phyloP scores from a whole-genome alignment of 305 asterid species.

The Fraxinus baroniana region DNA sequence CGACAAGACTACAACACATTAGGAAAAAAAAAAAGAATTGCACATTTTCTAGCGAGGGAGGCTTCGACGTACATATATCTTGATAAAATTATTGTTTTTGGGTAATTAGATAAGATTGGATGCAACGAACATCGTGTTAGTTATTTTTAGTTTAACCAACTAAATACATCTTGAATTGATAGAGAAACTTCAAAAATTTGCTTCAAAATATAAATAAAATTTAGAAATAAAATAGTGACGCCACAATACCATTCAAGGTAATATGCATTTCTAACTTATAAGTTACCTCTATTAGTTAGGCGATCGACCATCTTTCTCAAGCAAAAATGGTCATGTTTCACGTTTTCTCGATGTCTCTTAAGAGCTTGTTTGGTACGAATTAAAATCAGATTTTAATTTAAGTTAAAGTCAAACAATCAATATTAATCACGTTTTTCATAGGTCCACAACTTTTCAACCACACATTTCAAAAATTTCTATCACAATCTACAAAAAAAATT shows the following conservation, averaged over 20 bases:
- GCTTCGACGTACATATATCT: background rate
- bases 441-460: no score
- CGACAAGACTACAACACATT: background rate
- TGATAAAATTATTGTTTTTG: background rate
- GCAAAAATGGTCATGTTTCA: background rate
- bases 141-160: background rate
- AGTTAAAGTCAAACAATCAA: no score
- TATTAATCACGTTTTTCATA: no score
- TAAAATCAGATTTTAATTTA: no score
- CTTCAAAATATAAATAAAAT: background rate
- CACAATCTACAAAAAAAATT: no score
- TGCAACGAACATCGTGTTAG: background rate
- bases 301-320: background rate
- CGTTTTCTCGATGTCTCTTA: background rate
- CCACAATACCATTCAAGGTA: background rate
- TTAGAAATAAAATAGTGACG: background rate
- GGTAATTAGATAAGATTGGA: background rate
- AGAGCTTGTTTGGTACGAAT: no score
- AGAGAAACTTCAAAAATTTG: background rate
- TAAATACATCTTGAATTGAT: background rate
- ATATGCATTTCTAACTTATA: background rate
- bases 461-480: no score
- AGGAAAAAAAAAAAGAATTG: background rate
- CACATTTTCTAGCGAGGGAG: background rate
- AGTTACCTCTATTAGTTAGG: background rate